Evolutionary conservation across 2,329 filamentous ascomycete species (phyloP).

Genomic region (Harringtonia aguacate): DNA sequence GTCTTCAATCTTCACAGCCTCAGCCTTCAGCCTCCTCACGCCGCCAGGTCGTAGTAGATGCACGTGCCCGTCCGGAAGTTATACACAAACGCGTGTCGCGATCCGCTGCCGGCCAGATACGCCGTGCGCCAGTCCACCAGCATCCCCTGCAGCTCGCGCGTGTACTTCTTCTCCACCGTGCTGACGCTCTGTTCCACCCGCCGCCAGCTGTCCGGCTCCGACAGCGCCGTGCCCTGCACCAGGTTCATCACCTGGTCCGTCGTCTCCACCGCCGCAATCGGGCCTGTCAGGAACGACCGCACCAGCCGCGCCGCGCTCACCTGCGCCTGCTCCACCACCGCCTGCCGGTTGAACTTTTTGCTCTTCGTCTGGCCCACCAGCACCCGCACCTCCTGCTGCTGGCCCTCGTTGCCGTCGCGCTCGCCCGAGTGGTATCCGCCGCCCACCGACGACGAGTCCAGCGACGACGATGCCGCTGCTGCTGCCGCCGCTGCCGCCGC

Average conservation of each 20-base stretch:
- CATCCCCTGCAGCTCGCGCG: slow-evolving; percentile 72
- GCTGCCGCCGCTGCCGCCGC: slow-evolving; percentile 11
- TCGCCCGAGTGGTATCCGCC: slow-evolving; percentile 6
- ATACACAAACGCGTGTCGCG: slow-evolving; percentile 75
- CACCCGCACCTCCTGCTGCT: slow-evolving; percentile 67
- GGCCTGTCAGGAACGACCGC: slow-evolving; percentile 62
- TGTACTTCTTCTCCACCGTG: slow-evolving; percentile 68
- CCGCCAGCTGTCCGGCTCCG: slow-evolving; percentile 76
- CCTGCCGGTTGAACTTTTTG: slow-evolving; percentile 84
- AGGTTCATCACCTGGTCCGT: slow-evolving; percentile 72
- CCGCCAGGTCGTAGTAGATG: slow-evolving; percentile 71
- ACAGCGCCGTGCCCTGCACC: slow-evolving; percentile 62
- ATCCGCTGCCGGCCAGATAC: slow-evolving; percentile 42
- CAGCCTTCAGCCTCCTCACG: slow-evolving; percentile 14
- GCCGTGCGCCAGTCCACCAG: slow-evolving; percentile 51
- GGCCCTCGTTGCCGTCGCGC: slow-evolving; percentile 3
- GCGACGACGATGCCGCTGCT: slow-evolving; percentile 17
- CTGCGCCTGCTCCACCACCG: slow-evolving; percentile 73
- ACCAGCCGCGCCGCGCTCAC: slow-evolving; percentile 49
- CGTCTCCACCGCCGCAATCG: slow-evolving; percentile 80
- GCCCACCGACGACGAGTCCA: not conserved
- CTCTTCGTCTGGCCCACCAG: slow-evolving; percentile 70
- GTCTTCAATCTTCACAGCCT: not conserved
- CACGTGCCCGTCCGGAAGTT: slow-evolving; percentile 80
- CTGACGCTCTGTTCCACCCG: slow-evolving; percentile 68